Percentiles rank a stretch among this genome's conserved stretches.
These are phyloP conservation scores for Monosporascus sp. DNA, from an alignment of 2,329 filamentous ascomycete species.

Conservation along the genomic window DNA sequence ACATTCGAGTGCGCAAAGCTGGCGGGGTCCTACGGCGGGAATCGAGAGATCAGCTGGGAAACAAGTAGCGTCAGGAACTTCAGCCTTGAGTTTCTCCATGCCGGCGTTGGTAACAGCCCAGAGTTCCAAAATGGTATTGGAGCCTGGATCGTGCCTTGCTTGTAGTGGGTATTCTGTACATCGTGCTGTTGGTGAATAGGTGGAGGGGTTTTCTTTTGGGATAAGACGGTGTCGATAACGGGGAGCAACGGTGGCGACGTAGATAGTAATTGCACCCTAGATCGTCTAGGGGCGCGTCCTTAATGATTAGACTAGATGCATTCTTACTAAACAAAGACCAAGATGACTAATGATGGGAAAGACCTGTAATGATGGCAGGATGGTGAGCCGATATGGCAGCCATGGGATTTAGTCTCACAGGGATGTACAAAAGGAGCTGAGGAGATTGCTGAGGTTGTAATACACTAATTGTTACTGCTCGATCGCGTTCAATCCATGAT, in stretches of 20 bases:
- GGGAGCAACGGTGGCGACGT: not conserved
- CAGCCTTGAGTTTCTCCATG: conserved; percentile 24
- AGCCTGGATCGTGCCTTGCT: conserved; percentile 24
- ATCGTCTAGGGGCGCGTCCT: not conserved
- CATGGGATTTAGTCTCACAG: not conserved
- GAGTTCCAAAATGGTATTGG: conserved; percentile 25
- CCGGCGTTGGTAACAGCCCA: conserved; percentile 20
- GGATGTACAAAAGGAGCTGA: not conserved
- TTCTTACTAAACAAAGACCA: not conserved
- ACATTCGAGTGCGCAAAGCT: conserved; percentile 22
- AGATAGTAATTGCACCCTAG: not conserved
- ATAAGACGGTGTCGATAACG: not conserved
- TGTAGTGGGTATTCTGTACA: conserved; percentile 5
- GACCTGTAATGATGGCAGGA: not conserved
- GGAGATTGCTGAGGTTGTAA: not conserved
- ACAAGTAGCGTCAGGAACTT: conserved; percentile 24
- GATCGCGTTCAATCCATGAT: not conserved
- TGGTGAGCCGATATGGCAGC: not conserved
- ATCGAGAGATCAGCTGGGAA: conserved; percentile 21
- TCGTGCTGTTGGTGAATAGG: not conserved
- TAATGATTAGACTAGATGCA: not conserved
- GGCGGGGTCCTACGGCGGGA: conserved; percentile 3
- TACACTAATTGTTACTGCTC: too few relatives aligned
- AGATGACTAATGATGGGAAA: not conserved
- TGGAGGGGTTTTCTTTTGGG: not conserved